Evolutionary conservation across 2,329 filamentous ascomycete genomes (phyloP), one percentile per base, ranked within the genome.

Genomic region (Monosporascus sp.): DNA sequence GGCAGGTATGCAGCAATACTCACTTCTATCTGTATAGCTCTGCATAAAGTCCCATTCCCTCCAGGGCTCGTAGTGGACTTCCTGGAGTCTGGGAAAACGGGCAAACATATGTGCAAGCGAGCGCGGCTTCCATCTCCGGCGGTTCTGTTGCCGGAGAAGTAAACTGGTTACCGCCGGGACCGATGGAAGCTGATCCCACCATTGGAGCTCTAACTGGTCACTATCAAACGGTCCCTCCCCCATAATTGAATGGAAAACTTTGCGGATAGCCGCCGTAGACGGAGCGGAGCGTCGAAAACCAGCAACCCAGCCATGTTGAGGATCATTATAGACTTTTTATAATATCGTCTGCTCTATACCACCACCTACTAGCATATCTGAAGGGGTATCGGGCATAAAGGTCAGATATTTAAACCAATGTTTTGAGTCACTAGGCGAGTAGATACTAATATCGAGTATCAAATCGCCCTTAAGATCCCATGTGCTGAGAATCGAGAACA

Each of bases 321-420:
- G 57, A 50, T 61, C 56, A 45, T 57, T 39, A 38, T 27, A 27
- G 25, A 45, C 38, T 52, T 54, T 50, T 38, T 43, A 24, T 36
- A 17, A n/a, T 35, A 53, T 44, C 9, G 9, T 11, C 18, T 44
- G 18, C 20, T 44, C 39, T 55, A n/a, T 36, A 60, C 73, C 25
- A 27, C 25, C 25, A 9, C 25, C 22, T 48, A 39, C 54, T 27
- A 51, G 48, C 44, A 45, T 48, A 22, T 31, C 53, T 35, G 51
- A 54, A 48, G 50, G 39, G 22, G 39, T 51, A 55, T 70, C 66
- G 14, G 65, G 61, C 39, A 51, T 1, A 51, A 65, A 66, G 55
- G 58, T 65, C 31, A 67, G 51, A 59, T 73, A 66, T 58, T 70
- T 70, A 60, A 72, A 70, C 60, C 62, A 67, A 59, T 72, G 66